Conservation (phyloP, 176 grass and related monocot species). For the Thinopyrum elongatum region DNA sequence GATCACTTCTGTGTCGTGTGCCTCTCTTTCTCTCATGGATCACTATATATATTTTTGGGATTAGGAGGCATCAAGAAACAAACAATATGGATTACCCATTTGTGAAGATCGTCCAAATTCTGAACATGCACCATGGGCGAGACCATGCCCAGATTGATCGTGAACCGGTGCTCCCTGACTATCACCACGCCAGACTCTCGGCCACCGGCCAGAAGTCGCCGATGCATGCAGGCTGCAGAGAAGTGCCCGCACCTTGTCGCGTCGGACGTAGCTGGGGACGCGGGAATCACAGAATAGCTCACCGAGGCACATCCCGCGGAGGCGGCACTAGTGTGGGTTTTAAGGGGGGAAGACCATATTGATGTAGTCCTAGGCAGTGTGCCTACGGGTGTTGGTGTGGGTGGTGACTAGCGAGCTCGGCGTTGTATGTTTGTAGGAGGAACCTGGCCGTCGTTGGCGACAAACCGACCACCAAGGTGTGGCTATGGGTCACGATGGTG, state of each 20-base stretch:
- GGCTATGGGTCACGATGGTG: too few species aligned
- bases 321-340: constrained; percentile 59
- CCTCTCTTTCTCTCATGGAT: neutral
- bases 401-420: constrained; percentile 47
- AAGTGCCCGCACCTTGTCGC: constrained; percentile 44
- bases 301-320: constrained; percentile 59
- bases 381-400: constrained; percentile 42
- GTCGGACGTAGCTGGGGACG: constrained; percentile 44
- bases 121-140: constrained; percentile 58
- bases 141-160: constrained; percentile 59
- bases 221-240: neutral
- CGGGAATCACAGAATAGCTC: constrained; percentile 72
- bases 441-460: constrained; percentile 45
- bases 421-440: constrained; percentile 59
- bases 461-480: constrained; percentile 35
- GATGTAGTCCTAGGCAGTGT: constrained; percentile 63
- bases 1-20: neutral
- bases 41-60: too few species aligned
- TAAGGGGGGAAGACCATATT: constrained; percentile 57
- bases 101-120: constrained; percentile 29
- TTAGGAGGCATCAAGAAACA: neutral
- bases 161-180: constrained; percentile 55
- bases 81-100: too few species aligned
- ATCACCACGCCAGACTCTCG: constrained; percentile 21
- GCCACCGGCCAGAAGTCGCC: neutral